phyloP scores from a whole-genome alignment of 108 stramenopile species.

The Epithemia pelagica region DNA sequence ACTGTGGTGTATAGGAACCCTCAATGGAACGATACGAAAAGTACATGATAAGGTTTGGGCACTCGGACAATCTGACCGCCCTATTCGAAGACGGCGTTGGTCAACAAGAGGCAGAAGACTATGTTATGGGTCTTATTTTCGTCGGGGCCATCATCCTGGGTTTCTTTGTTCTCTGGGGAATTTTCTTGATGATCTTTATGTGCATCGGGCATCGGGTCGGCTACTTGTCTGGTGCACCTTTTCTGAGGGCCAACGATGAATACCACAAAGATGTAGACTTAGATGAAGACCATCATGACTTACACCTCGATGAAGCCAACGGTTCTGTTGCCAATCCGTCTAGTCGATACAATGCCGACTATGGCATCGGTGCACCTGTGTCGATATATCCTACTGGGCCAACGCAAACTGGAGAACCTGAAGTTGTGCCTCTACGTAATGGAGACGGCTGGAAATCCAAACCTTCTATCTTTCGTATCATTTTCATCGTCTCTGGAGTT shows the following conservation, averaged over 20 bases:
- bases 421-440: not conserved
- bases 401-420: not conserved
- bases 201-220: constrained; percentile 24
- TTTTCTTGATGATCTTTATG: constrained; percentile 17
- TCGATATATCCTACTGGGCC: too few species aligned
- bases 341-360: not conserved
- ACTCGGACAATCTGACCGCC: constrained; percentile 11
- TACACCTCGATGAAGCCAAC: not conserved
- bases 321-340: not conserved
- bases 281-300: not conserved
- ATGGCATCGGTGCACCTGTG: not conserved
- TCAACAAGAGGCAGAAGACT: constrained; percentile 6
- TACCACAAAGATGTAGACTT: not conserved
- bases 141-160: constrained; percentile 10
- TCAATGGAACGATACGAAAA: not conserved
- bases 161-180: constrained; percentile 19
- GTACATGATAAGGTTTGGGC: constrained; percentile 15
- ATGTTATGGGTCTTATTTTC: constrained; percentile 19
- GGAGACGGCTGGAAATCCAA: not conserved
- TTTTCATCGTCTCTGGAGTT: constrained; percentile 7
- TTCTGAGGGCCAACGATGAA: not conserved
- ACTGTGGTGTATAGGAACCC: too few species aligned
- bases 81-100: constrained; percentile 3
- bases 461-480: not conserved
- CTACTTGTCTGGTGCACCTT: constrained; percentile 19